Percentiles rank a stretch among this genome's conserved stretches.
Evolutionary conservation across 2,329 filamentous ascomycete species (phyloP).

Genomic region (Alternaria sp.): DNA sequence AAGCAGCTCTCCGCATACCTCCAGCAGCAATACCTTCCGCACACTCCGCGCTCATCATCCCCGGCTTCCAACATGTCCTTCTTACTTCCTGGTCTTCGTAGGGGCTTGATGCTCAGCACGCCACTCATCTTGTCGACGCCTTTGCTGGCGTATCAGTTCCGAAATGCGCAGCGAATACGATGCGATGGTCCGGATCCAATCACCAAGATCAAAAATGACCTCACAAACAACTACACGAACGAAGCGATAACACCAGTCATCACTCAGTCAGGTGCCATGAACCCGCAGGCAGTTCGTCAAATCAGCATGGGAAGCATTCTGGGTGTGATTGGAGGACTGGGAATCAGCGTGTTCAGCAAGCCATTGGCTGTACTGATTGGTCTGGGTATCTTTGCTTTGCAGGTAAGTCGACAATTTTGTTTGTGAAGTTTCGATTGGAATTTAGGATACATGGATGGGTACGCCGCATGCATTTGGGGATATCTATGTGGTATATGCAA

Average conservation of each 20-base stretch:
- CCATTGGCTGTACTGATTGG: constrained; percentile 72
- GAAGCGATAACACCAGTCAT: constrained; percentile 50
- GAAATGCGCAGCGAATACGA: constrained; percentile 38
- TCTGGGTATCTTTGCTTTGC: constrained; percentile 66
- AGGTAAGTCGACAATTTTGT: constrained; percentile 56
- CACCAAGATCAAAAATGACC: constrained; percentile 49
- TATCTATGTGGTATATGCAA: constrained; percentile 10
- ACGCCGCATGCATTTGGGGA: constrained; percentile 3
- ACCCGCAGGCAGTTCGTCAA: constrained; percentile 52
- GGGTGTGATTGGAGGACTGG: constrained; percentile 60
- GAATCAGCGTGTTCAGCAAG: constrained; percentile 73
- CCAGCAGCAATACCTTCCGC: constrained; percentile 18
- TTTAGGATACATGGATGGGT: background rate
- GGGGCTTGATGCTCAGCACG: constrained; percentile 46
- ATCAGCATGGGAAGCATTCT: constrained; percentile 56
- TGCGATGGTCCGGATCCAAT: constrained; percentile 46
- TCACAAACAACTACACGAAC: constrained; percentile 43
- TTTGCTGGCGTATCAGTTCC: constrained; percentile 37
- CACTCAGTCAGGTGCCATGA: constrained; percentile 48
- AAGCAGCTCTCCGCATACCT: constrained; percentile 26
- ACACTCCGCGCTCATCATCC: background rate
- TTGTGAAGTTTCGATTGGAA: background rate
- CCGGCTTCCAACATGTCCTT: constrained; percentile 44
- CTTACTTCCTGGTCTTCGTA: constrained; percentile 48
- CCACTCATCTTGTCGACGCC: constrained; percentile 45